Conservation (phyloP, 768 basidiomycete genomes). For the Suillus discolor region DNA sequence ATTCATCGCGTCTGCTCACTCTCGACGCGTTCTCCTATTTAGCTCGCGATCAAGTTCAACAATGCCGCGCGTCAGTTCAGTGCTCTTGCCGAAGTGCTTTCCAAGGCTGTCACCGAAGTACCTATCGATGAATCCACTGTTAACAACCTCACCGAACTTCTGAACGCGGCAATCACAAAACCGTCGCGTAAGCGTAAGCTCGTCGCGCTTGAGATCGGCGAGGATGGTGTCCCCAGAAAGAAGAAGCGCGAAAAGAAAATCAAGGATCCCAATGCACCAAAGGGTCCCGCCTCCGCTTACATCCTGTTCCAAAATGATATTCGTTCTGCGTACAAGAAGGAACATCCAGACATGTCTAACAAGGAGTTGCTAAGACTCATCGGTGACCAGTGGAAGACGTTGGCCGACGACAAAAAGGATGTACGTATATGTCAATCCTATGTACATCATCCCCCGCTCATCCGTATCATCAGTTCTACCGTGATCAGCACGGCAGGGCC, state of each 20-base stretch:
- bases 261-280: constrained; percentile 93
- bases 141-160: constrained; percentile 25
- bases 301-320: constrained; percentile 93
- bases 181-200: constrained; percentile 57
- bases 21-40: constrained; percentile 25
- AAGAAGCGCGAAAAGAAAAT: constrained; percentile 54
- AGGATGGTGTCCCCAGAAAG: constrained; percentile 40
- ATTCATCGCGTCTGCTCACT: constrained; percentile 13
- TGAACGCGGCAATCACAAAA: constrained; percentile 32
- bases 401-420: constrained; percentile 71
- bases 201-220: constrained; percentile 30
- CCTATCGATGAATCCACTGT: constrained; percentile 33
- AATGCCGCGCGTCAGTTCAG: constrained; percentile 68
- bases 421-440: constrained; percentile 44
- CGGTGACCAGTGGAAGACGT: constrained; percentile 69
- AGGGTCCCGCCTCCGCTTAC: constrained; percentile 91
- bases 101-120: constrained; percentile 46
- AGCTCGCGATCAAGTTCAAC: constrained; percentile 60
- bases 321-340: constrained; percentile 68
- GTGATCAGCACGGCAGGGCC: constrained; percentile 50
- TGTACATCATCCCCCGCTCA: constrained; percentile 2
- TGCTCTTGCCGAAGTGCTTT: constrained; percentile 60
- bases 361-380: constrained; percentile 74
- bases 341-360: constrained; percentile 66
- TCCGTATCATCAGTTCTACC: constrained; percentile 29